These are phyloP conservation scores for Yamadazyma friedrichii DNA, from an alignment of 1,139 yeast genomes.

Conservation along the genomic window DNA sequence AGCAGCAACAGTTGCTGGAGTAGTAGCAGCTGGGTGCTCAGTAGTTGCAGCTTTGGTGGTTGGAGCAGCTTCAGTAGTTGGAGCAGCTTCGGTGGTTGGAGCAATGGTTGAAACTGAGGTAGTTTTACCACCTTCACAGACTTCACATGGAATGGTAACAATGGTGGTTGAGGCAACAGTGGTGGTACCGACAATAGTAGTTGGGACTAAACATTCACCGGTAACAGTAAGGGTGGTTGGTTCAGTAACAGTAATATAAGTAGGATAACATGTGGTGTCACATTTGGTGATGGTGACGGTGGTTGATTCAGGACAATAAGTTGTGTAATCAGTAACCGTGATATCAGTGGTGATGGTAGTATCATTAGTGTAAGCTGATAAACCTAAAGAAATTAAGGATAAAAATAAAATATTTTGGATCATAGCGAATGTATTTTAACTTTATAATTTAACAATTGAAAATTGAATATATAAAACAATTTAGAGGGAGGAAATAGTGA, in stretches of 20 bases:
- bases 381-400: conserved; percentile 36
- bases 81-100: conserved; percentile 16
- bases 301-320: conserved; percentile 45
- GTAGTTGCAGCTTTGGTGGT: conserved; percentile 3
- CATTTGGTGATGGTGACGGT: conserved; percentile 40
- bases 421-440: conserved; percentile 18
- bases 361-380: conserved; percentile 39
- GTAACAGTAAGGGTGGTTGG: conserved; percentile 46
- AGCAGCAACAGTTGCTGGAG: conserved; percentile 3
- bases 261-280: conserved; percentile 23
- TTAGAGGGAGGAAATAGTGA: background rate
- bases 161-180: conserved; percentile 22
- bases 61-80: conserved; percentile 3
- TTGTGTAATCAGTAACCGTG: conserved; percentile 44
- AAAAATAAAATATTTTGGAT: conserved; percentile 38
- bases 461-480: background rate
- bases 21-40: conserved; percentile 1
- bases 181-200: conserved; percentile 22
- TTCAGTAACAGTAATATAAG: conserved; percentile 38
- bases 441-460: background rate
- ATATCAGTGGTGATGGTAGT: conserved; percentile 34
- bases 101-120: background rate
- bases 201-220: conserved; percentile 47
- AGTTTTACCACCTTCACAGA: conserved; percentile 23
- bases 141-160: conserved; percentile 1